Evolutionary conservation across 495 filamentous ascomycete species (phyloP), one percentile per base, ranked within the genome.

Genomic region (Trichoderma erinaceum): DNA sequence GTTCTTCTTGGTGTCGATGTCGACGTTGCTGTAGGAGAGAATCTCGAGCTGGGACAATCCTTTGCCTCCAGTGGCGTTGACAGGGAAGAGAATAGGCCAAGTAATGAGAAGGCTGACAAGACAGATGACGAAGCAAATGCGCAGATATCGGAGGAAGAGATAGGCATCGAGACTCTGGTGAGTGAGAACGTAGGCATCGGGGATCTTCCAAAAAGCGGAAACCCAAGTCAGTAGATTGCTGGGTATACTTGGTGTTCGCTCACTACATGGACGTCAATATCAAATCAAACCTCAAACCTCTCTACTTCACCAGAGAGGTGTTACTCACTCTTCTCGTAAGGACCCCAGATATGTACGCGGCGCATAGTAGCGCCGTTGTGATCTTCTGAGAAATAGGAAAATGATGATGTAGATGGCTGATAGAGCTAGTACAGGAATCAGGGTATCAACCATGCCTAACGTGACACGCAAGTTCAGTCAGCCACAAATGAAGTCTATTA

Each of bases 111-210:
- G 89, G 64, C 93, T 93, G 29, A 93, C 86, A 61, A 97, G 87
- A 80, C 87, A 90, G 63, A 96, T 86, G 58, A 85, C 78, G 32
- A 90, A 79, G 44, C 85, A 77, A 65, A 92, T 86, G 71, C 90
- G 90, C 68, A 98, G 79, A 75, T 92, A 97, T 50, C 94, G 90
- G 44, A 97, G 83, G 78, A 92, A 89, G 64, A 97, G 85, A 74
- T 93, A 97, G 44, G 90, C 88, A 77, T 97, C 92, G 78, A 99
- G 84, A 3, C 92, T 92, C 78, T 95, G 90, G 75, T 96, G 91
- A 73, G 93, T 90, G 68, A 97, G 84, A 58, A 94, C 89, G 75
- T 91, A 92, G 68, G 86, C 87, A 75, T 97, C 92, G 43, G 91
- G 89, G 65, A 95, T 85, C 77, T 86, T 85, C 83, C 86, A 89